Conservation (phyloP, 2,329 filamentous ascomycete species). For the Amauroascus verrucosus region DNA sequence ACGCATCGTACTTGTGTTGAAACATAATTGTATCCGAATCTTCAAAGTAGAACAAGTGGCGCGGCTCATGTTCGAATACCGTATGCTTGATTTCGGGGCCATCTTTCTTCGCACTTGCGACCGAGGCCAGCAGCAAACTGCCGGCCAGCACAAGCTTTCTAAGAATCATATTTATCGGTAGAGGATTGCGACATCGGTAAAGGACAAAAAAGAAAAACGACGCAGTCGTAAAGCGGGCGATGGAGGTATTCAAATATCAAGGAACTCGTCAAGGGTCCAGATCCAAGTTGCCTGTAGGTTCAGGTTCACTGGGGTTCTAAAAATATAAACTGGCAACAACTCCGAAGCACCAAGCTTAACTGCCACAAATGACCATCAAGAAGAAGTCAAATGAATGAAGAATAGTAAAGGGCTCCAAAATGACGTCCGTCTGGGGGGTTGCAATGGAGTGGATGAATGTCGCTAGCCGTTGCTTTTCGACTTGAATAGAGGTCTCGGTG, state of each 20-base stretch:
- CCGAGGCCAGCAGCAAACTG: conserved; percentile 43
- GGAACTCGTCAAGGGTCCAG: neutral
- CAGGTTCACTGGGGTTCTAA: neutral
- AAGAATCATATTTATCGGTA: conserved; percentile 29
- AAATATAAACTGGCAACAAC: conserved; percentile 5
- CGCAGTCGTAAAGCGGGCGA: neutral
- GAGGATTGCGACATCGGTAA: conserved; percentile 10
- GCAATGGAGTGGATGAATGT: neutral
- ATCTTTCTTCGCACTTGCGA: conserved; percentile 45
- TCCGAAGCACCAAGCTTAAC: neutral
- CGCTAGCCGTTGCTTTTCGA: neutral
- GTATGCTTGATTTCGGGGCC: conserved; percentile 56
- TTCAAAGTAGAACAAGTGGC: conserved; percentile 77
- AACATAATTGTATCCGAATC: conserved; percentile 74
- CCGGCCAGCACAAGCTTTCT: conserved; percentile 39
- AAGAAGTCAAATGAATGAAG: neutral
- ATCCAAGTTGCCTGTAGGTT: neutral
- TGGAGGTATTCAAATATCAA: neutral
- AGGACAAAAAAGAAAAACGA: neutral
- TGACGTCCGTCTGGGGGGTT: neutral
- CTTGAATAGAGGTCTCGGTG: neutral
- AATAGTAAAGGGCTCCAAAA: neutral
- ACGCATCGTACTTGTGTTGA: conserved; percentile 61
- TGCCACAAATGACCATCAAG: neutral
- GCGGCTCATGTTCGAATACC: conserved; percentile 56